Base-by-base conservation (phyloP, 1,139 yeast species). In the Yamadazyma sp. region DNA sequence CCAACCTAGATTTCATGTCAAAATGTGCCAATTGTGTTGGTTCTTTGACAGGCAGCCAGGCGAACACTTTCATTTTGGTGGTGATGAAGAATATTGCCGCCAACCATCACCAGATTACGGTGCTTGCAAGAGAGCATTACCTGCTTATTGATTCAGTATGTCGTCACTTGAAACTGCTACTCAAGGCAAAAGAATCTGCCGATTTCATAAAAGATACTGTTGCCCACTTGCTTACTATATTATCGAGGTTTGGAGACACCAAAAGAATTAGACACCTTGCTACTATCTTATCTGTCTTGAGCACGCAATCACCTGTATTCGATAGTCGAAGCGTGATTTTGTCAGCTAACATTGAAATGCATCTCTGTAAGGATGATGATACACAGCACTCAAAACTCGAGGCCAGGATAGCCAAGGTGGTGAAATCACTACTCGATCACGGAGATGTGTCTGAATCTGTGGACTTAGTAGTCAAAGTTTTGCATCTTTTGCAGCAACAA, bases 251-350 rank as follows among this genome's bases (percentile, higher is more conserved):
- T 42, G 50, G 50, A 8, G 62, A 62, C 36, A 31, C 38, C 7
- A 63, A 61, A 38, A 46, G 72, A 34, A 51, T 65, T 8, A 50
- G 62, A 38, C 62, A 62, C 41, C 34, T 64, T 4, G 57, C 68
- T 4, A 57, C 59, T 41, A 35, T 64, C 4, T 42, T 53, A 22
- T 59, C 40, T 40, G 56, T 50, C 31, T 35, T 52, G 17, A 55
- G 35, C 16, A 10, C 33, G 33, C 25, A 10, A 14, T 11, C 35
- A 6, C 14, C 30, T 8, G 12, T 18, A 10, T 15, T 31, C 11
- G 17, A 12, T 7, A 4, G 11, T 22, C 17, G 15, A 13, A 31
- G 34, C 15, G 9, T 26, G 11, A 16, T 21, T 10, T 18, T 31
- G 3, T 31, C 38, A 17, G 31, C 23, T 12, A n/a, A 29, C 6